Base-by-base conservation (phyloP, 2,329 filamentous ascomycete genomes). In the Aspergillus sp. region DNA sequence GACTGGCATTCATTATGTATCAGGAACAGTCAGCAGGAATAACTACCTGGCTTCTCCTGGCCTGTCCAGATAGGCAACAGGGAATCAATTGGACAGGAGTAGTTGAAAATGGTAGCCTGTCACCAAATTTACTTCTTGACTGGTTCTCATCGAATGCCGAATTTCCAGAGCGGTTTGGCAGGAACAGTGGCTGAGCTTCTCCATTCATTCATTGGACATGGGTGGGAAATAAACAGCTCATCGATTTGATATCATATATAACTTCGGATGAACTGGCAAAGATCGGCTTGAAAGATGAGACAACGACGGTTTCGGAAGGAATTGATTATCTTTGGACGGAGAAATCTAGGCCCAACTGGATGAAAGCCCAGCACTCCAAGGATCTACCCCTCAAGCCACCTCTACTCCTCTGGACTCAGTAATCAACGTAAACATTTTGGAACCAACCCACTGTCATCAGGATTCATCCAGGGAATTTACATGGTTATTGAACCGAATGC, bases 381-480 rank as follows among this genome's bases (percentile, higher is more conserved):
- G 35, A 38, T 15, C 35, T 10, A 38, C 32, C 35, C 35, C 15
- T 38, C 35, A 20, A 38, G 35, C 35, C 35, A 38, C 35, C 35
- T 38, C 35, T 38, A 38, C 35, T 38, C 35, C n/a, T n/a, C n/a
- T 38, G 35, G 35, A 38, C 35, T 38, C 35, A 38, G 7, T 7
- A 38, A 38, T 17, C 35, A 38, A 38, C 30, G 5, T 38, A 17
- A 17, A 17, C 35, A 7, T 15, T 17, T 15, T 38, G 35, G 13
- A 9, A 38, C 15, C 35, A 38, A 38, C 35, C 35, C 35, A 38
- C 35, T 38, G 15, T 38, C 15, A 38, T 33, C 32, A 19, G 35
- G 15, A 32, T 32, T 38, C 15, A 38, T 38, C 35, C 17, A 38
- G 49, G 81, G 83, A 1, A 81, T 47, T 54, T 78, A 75, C 20